phyloP scores from a whole-genome alignment of 768 basidiomycete genomes.

The Nidula microcarpa region DNA sequence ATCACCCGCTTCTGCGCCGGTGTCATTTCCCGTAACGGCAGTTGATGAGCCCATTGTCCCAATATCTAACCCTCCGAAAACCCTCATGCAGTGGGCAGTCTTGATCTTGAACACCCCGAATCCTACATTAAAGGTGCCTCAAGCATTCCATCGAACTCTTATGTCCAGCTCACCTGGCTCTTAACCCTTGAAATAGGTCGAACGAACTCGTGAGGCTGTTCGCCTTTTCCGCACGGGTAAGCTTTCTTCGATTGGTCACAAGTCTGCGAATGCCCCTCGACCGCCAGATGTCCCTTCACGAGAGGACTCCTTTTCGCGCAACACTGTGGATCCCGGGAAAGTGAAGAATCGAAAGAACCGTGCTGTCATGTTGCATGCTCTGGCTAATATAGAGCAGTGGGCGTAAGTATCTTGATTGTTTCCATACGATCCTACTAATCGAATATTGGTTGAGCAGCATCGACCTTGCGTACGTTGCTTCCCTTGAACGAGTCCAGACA shows the following conservation, averaged over 20 bases:
- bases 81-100: slow-evolving; percentile 76
- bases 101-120: slow-evolving; percentile 73
- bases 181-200: slow-evolving; percentile 36
- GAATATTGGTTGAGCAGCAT: slow-evolving; percentile 35
- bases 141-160: not conserved
- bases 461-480: slow-evolving; percentile 60
- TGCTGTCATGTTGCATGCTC: slow-evolving; percentile 74
- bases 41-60: slow-evolving; percentile 49
- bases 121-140: slow-evolving; percentile 55
- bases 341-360: slow-evolving; percentile 59
- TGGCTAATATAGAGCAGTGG: slow-evolving; percentile 88
- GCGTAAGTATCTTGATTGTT: slow-evolving; percentile 50
- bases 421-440: not conserved
- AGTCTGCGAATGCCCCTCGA: slow-evolving; percentile 37
- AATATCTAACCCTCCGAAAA: slow-evolving; percentile 45
- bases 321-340: slow-evolving; percentile 58
- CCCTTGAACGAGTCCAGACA: not conserved
- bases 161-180: not conserved
- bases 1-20: not conserved
- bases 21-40: not conserved
- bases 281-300: slow-evolving; percentile 67
- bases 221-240: slow-evolving; percentile 67
- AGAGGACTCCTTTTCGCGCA: slow-evolving; percentile 44
- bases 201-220: slow-evolving; percentile 68
- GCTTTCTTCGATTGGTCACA: slow-evolving; percentile 63